Conservation (phyloP, 1,284 basidiomycete species). For the Cystobasidium pallidum region DNA sequence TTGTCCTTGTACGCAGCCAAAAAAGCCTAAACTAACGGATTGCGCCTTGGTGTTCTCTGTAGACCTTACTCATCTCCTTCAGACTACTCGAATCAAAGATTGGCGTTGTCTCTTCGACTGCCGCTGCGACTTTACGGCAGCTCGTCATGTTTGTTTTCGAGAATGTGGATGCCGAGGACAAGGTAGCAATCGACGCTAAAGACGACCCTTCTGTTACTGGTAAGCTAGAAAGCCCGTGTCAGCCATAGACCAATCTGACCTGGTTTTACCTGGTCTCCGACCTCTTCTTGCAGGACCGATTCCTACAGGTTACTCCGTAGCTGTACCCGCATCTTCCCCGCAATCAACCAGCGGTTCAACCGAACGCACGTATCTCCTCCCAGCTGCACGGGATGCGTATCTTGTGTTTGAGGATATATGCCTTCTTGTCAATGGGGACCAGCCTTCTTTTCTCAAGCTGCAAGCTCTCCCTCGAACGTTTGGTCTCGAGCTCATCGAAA, state of each 20-base stretch:
- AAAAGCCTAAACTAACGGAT: no score
- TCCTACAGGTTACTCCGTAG: slow-evolving; percentile 44
- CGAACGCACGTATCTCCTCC: slow-evolving; percentile 64
- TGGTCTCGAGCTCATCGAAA: slow-evolving; percentile 92
- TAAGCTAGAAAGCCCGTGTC: background rate
- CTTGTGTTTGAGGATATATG: slow-evolving; percentile 87
- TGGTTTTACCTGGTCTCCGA: background rate
- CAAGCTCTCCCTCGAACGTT: slow-evolving; percentile 89
- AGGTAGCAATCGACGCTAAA: background rate
- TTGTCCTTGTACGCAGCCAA: no score
- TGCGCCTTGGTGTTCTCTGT: no score
- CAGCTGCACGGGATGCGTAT: slow-evolving; percentile 83
- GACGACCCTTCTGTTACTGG: slow-evolving; percentile 19
- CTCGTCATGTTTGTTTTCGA: slow-evolving; percentile 98
- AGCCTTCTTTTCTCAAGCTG: slow-evolving; percentile 79
- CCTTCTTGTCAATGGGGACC: slow-evolving; percentile 74
- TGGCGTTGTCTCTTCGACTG: slow-evolving; percentile 93
- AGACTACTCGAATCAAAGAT: slow-evolving; percentile 92
- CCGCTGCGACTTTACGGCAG: slow-evolving; percentile 92
- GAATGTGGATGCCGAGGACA: slow-evolving; percentile 82
- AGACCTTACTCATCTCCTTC: slow-evolving; percentile 50
- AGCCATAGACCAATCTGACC: no score
- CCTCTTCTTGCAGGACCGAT: slow-evolving; percentile 31
- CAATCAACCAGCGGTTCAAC: slow-evolving; percentile 18
- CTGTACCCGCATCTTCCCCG: slow-evolving; percentile 47